A percentile compares a stretch with the other conserved stretches of the same genome.
These are phyloP conservation scores for Colletotrichum tropicicola DNA, from an alignment of 2,329 filamentous ascomycete genomes.

Conservation along the genomic window DNA sequence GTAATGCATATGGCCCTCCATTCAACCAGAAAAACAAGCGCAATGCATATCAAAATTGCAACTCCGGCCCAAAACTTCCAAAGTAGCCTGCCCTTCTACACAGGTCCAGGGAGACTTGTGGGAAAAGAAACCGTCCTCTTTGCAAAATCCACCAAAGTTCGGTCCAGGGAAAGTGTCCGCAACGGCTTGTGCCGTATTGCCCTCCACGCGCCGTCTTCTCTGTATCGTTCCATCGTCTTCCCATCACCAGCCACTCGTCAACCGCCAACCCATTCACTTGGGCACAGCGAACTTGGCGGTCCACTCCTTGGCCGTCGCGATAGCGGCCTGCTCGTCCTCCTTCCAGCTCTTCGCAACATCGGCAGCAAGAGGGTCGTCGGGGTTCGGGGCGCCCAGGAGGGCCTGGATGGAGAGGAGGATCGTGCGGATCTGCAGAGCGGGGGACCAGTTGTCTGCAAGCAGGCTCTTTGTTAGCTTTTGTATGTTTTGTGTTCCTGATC, in stretches of 20 bases:
- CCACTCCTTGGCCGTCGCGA: conserved; percentile 92
- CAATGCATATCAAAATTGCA: conserved; percentile 13
- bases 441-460: conserved; percentile 91
- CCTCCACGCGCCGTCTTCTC: not conserved
- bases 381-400: conserved; percentile 93
- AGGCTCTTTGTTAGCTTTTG: conserved; percentile 5
- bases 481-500: not conserved
- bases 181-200: not conserved
- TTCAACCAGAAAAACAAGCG: conserved; percentile 15
- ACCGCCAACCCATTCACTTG: not conserved
- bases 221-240: not conserved
- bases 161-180: not conserved
- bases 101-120: not conserved
- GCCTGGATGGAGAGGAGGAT: conserved; percentile 99
- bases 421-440: conserved; percentile 95
- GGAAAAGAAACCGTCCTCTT: not conserved
- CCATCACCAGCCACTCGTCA: not conserved
- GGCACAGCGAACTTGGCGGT: conserved; percentile 81
- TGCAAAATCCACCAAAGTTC: not conserved
- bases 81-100: conserved; percentile 2
- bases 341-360: conserved; percentile 99
- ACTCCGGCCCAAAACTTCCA: conserved; percentile 2
- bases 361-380: conserved; percentile 97
- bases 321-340: conserved; percentile 91
- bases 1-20: conserved; percentile 19